A percentile compares a stretch with the other conserved stretches of the same genome.
Conservation (phyloP, 176 grass and related monocot genomes). For the Tillandsia fasciculata region DNA sequence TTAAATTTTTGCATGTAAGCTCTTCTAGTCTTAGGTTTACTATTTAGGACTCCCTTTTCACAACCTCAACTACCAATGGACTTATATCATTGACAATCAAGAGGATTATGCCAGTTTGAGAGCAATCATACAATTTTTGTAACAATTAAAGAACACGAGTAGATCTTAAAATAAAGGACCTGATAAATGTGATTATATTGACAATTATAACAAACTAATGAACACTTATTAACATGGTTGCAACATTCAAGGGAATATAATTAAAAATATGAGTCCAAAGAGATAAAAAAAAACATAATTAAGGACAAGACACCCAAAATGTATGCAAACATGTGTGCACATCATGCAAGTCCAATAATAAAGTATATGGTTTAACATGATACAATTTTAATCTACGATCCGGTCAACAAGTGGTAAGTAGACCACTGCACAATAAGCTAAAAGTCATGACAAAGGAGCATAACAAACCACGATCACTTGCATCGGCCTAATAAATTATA, state of each 20-base stretch:
- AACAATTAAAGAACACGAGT: too few relatives aligned
- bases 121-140: too few relatives aligned
- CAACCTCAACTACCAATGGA: too few relatives aligned
- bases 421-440: background rate
- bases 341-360: background rate
- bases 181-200: too few relatives aligned
- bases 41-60: too few relatives aligned
- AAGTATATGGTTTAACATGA: background rate
- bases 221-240: too few relatives aligned
- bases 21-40: too few relatives aligned
- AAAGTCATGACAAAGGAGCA: background rate
- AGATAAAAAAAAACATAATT: background rate
- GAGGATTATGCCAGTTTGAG: too few relatives aligned
- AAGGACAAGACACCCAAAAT: background rate
- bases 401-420: background rate
- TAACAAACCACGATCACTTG: background rate
- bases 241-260: background rate
- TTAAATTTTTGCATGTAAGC: too few relatives aligned
- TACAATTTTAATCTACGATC: background rate
- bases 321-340: background rate
- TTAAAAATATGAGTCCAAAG: background rate
- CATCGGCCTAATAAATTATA: background rate
- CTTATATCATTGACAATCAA: too few relatives aligned
- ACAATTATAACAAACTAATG: too few relatives aligned
- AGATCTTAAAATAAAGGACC: too few relatives aligned